Evolutionary conservation across 2,329 filamentous ascomycete genomes (phyloP).

Genomic region (Trichoderma breve): DNA sequence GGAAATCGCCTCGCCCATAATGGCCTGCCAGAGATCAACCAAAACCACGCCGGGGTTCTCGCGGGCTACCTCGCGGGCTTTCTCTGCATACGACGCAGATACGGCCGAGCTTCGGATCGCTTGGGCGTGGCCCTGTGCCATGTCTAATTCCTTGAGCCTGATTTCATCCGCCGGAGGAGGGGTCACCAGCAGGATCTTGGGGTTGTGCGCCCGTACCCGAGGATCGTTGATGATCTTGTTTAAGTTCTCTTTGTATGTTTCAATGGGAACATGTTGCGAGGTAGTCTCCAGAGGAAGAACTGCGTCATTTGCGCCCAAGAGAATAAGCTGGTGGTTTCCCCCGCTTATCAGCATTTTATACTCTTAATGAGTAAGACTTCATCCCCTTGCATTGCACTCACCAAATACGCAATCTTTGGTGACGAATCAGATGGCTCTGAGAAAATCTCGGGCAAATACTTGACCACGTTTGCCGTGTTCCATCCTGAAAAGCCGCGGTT

Average conservation of each 20-base stretch:
- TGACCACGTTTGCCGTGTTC: slow-evolving; percentile 72
- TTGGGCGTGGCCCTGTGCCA: slow-evolving; percentile 44
- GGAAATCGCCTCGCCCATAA: slow-evolving; percentile 68
- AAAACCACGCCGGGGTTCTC: slow-evolving; percentile 65
- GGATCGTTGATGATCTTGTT: slow-evolving; percentile 70
- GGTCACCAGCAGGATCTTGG: slow-evolving; percentile 73
- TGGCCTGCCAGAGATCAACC: slow-evolving; percentile 74
- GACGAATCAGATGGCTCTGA: slow-evolving; percentile 58
- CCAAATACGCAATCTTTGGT: slow-evolving; percentile 65
- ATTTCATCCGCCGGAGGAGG: slow-evolving; percentile 83
- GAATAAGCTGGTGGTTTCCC: slow-evolving; percentile 57
- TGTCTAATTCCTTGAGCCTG: slow-evolving; percentile 51
- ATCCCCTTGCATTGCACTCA: slow-evolving; percentile 36
- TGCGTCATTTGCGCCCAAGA: slow-evolving; percentile 91
- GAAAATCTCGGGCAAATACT: slow-evolving; percentile 68
- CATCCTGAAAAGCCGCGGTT: slow-evolving; percentile 88
- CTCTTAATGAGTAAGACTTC: not conserved
- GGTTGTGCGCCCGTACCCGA: slow-evolving; percentile 64
- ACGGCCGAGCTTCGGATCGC: slow-evolving; percentile 46
- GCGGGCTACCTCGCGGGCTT: slow-evolving; percentile 65
- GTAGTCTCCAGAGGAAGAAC: slow-evolving; percentile 61
- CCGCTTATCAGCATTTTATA: not conserved
- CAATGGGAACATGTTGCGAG: slow-evolving; percentile 74
- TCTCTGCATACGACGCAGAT: slow-evolving; percentile 56
- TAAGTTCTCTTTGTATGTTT: slow-evolving; percentile 72